These are phyloP conservation scores for Venturia nashicola DNA, from an alignment of 2,329 filamentous ascomycete genomes.

Conservation along the genomic window DNA sequence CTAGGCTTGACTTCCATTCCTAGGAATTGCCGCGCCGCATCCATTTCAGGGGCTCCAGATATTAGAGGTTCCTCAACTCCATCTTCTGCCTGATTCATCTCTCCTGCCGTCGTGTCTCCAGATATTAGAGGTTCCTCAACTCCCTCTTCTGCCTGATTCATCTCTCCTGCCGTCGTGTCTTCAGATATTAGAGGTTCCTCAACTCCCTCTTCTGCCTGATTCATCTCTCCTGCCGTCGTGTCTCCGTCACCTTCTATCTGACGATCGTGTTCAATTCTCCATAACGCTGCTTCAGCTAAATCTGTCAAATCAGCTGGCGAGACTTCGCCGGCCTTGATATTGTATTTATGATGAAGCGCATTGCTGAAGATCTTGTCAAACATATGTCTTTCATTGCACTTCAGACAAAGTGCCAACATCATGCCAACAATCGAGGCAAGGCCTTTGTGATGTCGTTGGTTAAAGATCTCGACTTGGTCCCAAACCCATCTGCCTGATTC, in stretches of 20 bases:
- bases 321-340: not conserved
- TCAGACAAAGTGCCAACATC: slow-evolving; percentile 6
- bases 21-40: not conserved
- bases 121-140: not conserved
- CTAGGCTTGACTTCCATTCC: not conserved
- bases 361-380: not conserved
- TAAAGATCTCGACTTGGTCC: slow-evolving; percentile 1
- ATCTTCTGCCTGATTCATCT: not conserved
- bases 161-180: not conserved
- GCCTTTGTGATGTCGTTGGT: not conserved
- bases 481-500: slow-evolving; percentile 6
- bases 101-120: not conserved
- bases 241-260: not conserved
- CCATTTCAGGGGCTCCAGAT: not conserved
- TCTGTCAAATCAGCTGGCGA: not conserved
- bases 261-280: not conserved
- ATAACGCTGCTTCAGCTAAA: not conserved
- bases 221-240: not conserved
- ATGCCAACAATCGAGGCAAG: not conserved
- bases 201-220: not conserved
- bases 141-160: not conserved
- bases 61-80: not conserved
- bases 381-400: not conserved
- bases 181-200: not conserved
- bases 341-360: not conserved